Conservation (phyloP, 192 early-diverging fungal species). For the Dissophora ornata region DNA sequence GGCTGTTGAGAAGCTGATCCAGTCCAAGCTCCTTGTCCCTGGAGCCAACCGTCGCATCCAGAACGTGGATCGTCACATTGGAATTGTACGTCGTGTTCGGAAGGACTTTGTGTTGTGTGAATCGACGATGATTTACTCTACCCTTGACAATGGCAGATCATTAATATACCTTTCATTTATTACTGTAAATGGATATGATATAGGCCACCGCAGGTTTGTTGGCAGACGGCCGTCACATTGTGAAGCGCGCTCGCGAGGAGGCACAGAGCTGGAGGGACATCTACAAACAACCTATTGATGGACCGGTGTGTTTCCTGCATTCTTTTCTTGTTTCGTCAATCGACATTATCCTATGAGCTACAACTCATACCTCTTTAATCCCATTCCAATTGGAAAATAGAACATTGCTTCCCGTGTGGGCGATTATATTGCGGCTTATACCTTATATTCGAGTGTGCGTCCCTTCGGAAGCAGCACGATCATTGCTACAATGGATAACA, state of each 20-base stretch:
- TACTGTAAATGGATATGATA: no score
- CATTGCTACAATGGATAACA: slow-evolving; percentile 80
- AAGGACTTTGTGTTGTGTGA: no score
- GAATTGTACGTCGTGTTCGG: slow-evolving; percentile 89
- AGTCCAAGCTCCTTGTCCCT: slow-evolving; percentile 94
- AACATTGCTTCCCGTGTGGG: slow-evolving; percentile 93
- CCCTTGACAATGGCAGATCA: no score
- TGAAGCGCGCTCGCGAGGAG: slow-evolving; percentile 91
- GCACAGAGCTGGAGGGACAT: slow-evolving; percentile 87
- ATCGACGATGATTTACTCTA: not conserved
- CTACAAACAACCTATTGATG: slow-evolving; percentile 86
- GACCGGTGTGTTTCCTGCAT: slow-evolving; percentile 67
- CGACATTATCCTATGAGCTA: no score
- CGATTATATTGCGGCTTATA: slow-evolving; percentile 96
- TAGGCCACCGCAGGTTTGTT: slow-evolving; percentile 92
- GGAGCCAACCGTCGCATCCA: slow-evolving; percentile 93
- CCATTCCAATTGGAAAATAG: no score
- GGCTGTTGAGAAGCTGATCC: slow-evolving; percentile 95
- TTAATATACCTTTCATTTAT: no score
- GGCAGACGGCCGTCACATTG: slow-evolving; percentile 92
- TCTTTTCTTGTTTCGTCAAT: no score
- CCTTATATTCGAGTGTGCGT: slow-evolving; percentile 93
- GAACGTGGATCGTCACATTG: slow-evolving; percentile 92
- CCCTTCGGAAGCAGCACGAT: slow-evolving; percentile 93
- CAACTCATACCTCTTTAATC: no score